phyloP scores from a whole-genome alignment of 2,329 filamentous ascomycete genomes.

The Xylaria multiplex region DNA sequence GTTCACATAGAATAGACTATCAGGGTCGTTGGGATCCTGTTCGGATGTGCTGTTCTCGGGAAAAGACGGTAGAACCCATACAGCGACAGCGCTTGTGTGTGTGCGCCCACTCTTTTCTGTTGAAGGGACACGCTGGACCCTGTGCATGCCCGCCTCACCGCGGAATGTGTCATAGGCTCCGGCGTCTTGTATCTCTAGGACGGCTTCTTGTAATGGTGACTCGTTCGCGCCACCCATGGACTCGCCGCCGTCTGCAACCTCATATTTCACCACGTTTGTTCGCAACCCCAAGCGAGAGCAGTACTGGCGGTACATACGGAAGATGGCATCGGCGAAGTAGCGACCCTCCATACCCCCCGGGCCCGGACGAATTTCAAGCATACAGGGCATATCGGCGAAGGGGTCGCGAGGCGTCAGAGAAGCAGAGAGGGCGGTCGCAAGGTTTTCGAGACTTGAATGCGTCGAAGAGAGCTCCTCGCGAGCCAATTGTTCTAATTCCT shows the following conservation, averaged over 20 bases:
- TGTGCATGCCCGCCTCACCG: slow-evolving; percentile 91
- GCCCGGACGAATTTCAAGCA: slow-evolving; percentile 91
- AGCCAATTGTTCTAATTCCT: slow-evolving; percentile 80
- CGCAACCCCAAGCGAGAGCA: slow-evolving; percentile 76
- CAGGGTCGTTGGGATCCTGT: slow-evolving; percentile 80
- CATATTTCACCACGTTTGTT: slow-evolving; percentile 79
- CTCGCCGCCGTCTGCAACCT: slow-evolving; percentile 72
- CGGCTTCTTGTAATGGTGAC: slow-evolving; percentile 81
- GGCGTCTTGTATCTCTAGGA: slow-evolving; percentile 80
- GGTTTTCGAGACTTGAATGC: slow-evolving; percentile 65
- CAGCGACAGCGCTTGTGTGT: slow-evolving; percentile 91
- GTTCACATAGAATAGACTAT: slow-evolving; percentile 91
- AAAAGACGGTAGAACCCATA: slow-evolving; percentile 91
- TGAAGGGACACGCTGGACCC: slow-evolving; percentile 90
- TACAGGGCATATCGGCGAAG: slow-evolving; percentile 87
- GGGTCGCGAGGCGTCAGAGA: slow-evolving; percentile 88
- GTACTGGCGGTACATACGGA: slow-evolving; percentile 88
- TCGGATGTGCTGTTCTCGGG: slow-evolving; percentile 62
- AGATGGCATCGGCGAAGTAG: slow-evolving; percentile 86
- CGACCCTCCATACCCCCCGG: slow-evolving; percentile 92
- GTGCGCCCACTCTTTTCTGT: slow-evolving; percentile 92
- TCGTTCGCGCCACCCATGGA: slow-evolving; percentile 67
- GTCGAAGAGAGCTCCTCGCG: slow-evolving; percentile 82
- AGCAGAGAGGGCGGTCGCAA: slow-evolving; percentile 75
- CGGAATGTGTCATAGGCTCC: slow-evolving; percentile 85